phyloP scores from a whole-genome alignment of 148 eudicot genomes.

The Chenopodium suecicum region DNA sequence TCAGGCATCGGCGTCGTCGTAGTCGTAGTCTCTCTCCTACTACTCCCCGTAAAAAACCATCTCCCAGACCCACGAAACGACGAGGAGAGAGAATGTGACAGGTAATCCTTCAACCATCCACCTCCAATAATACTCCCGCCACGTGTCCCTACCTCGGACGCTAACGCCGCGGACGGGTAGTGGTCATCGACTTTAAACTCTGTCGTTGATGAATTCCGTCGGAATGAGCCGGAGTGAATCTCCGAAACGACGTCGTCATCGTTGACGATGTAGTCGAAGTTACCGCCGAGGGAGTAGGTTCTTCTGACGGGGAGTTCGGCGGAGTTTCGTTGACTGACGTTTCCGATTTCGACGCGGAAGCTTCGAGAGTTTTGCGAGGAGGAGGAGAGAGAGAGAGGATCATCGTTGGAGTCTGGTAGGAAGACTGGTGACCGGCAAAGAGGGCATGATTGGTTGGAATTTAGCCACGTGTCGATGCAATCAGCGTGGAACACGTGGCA shows the following conservation, averaged over 20 bases:
- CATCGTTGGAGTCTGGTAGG: slow-evolving; percentile 38
- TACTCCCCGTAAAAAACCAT: slow-evolving; percentile 67
- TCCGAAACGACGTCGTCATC: slow-evolving; percentile 46
- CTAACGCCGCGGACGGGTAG: neutral
- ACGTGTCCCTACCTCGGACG: slow-evolving; percentile 31
- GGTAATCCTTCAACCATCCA: slow-evolving; percentile 71
- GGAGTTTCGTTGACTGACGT: slow-evolving; percentile 49
- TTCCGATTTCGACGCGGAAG: slow-evolving; percentile 79
- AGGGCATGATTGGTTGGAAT: slow-evolving; percentile 69
- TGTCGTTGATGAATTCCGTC: slow-evolving; percentile 30
- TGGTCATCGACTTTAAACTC: slow-evolving; percentile 21
- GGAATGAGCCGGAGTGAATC: slow-evolving; percentile 35
- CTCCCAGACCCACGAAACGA: slow-evolving; percentile 82
- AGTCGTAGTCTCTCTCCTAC: slow-evolving; percentile 39
- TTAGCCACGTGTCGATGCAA: slow-evolving; percentile 87
- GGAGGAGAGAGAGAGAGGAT: neutral
- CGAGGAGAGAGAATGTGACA: slow-evolving; percentile 49
- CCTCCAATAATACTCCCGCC: slow-evolving; percentile 26
- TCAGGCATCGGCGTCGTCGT: neutral
- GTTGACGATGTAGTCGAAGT: slow-evolving; percentile 66
- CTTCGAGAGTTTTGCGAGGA: slow-evolving; percentile 31
- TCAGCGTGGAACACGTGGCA: slow-evolving; percentile 84
- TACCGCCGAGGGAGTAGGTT: slow-evolving; percentile 67
- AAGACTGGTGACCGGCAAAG: slow-evolving; percentile 71
- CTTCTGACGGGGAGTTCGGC: slow-evolving; percentile 33